Conservation (phyloP, 2,329 filamentous ascomycete species). For the Capronia coronata region DNA sequence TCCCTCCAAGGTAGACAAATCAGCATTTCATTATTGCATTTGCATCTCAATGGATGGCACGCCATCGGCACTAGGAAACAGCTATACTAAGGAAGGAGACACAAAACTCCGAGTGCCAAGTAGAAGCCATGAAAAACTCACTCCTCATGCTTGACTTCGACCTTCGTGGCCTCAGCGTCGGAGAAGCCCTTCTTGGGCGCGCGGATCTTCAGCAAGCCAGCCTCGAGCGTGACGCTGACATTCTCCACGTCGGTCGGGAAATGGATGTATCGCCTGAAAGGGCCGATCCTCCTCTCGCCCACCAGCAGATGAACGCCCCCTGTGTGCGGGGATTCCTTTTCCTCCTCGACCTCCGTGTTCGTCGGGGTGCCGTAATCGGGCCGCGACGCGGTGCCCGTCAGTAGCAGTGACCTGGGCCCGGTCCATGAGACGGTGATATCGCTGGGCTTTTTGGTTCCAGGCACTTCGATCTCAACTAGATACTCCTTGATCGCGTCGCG, state of each 20-base stretch:
- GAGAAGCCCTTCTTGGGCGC: constrained; percentile 23
- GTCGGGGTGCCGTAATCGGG: constrained; percentile 19
- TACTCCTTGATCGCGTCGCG: constrained; percentile 23
- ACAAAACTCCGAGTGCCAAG: too few species aligned
- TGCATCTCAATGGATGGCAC: not conserved
- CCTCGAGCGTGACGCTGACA: constrained; percentile 22
- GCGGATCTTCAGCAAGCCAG: constrained; percentile 22
- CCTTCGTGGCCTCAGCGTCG: constrained; percentile 13
- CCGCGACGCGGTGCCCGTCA: constrained; percentile 12
- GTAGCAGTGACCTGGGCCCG: constrained; percentile 15
- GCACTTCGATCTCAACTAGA: constrained; percentile 23
- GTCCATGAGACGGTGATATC: constrained; percentile 23
- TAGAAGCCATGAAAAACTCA: constrained; percentile 6
- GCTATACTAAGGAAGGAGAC: too few species aligned
- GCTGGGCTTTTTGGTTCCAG: constrained; percentile 21
- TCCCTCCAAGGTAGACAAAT: constrained; percentile 4
- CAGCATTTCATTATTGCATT: too few species aligned
- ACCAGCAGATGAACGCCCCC: constrained; percentile 18
- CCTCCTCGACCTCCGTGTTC: constrained; percentile 20
- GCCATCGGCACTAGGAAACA: too few species aligned
- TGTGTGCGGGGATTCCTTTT: constrained; percentile 12
- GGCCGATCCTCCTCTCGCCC: constrained; percentile 20
- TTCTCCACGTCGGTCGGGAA: constrained; percentile 25
- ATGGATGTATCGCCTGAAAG: constrained; percentile 24
- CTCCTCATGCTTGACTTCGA: constrained; percentile 25